Evolutionary conservation across 805 yeast genomes (phyloP).

Genomic region (Candida pseudoglaebosa): DNA sequence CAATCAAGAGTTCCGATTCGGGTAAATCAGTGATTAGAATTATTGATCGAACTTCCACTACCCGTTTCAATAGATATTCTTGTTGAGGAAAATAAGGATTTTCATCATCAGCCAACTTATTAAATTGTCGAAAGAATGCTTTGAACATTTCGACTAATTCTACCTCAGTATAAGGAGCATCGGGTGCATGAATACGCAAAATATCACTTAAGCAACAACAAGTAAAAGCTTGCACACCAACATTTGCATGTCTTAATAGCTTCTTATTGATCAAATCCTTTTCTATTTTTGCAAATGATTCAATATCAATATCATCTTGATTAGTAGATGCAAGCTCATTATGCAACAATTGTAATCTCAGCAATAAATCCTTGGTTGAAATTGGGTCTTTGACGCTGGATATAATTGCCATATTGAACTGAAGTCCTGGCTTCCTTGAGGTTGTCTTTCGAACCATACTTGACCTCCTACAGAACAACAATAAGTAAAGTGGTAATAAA

Average conservation of each 20-base stretch:
- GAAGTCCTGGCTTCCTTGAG: background rate
- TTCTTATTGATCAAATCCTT: conserved; percentile 55
- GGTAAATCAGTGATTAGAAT: conserved; percentile 74
- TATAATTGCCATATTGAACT: conserved; percentile 43
- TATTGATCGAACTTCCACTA: conserved; percentile 73
- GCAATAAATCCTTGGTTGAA: conserved; percentile 56
- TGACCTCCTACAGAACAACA: background rate
- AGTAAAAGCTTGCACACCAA: conserved; percentile 63
- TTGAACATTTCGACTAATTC: conserved; percentile 64
- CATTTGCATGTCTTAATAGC: conserved; percentile 55
- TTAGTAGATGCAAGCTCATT: conserved; percentile 61
- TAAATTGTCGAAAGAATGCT: conserved; percentile 61
- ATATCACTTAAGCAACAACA: conserved; percentile 77
- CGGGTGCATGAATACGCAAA: conserved; percentile 77
- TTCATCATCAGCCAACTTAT: conserved; percentile 48
- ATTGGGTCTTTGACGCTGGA: conserved; percentile 57
- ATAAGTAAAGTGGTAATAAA: background rate
- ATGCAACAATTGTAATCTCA: conserved; percentile 53
- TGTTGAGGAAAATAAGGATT: conserved; percentile 62
- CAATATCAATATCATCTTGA: conserved; percentile 53
- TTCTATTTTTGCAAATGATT: conserved; percentile 39
- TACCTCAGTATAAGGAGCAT: conserved; percentile 74
- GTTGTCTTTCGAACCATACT: background rate
- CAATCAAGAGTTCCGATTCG: conserved; percentile 51
- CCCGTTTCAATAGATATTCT: conserved; percentile 57